A percentile compares a stretch with the other conserved stretches of the same genome.
Evolutionary conservation across 768 basidiomycete species (phyloP).

Genomic region (Boletus rubroflammeus): DNA sequence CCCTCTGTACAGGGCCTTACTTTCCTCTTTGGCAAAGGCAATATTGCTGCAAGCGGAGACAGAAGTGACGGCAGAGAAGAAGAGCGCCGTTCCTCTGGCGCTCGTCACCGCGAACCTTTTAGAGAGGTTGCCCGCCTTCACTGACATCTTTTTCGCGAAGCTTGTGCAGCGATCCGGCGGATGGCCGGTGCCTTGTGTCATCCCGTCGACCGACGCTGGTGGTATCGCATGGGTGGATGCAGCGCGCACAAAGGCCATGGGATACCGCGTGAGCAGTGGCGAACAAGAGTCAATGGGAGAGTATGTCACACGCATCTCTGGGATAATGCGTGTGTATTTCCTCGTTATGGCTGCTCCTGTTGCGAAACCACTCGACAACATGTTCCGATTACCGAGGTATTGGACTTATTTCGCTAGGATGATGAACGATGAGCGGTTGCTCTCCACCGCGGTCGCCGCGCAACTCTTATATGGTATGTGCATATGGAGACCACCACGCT

Average conservation of each 20-base stretch:
- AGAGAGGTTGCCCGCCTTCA: constrained; percentile 52
- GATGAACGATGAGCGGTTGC: constrained; percentile 45
- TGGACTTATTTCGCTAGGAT: constrained; percentile 76
- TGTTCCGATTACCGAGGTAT: constrained; percentile 60
- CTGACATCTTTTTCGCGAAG: constrained; percentile 77
- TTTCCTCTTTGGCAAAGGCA: constrained; percentile 85
- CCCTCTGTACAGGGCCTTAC: constrained; percentile 65
- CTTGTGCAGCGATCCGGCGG: constrained; percentile 85
- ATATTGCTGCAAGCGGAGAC: constrained; percentile 91
- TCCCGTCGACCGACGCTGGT: constrained; percentile 52
- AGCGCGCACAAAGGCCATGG: constrained; percentile 49
- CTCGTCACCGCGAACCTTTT: constrained; percentile 67
- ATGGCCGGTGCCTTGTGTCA: constrained; percentile 73
- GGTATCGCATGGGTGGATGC: constrained; percentile 42
- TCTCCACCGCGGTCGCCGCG: constrained; percentile 58
- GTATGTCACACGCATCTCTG: constrained; percentile 64
- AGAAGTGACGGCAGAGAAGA: constrained; percentile 86
- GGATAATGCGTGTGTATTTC: constrained; percentile 87
- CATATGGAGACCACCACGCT: background rate
- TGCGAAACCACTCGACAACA: constrained; percentile 37
- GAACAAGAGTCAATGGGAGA: constrained; percentile 57
- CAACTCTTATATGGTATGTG: constrained; percentile 61
- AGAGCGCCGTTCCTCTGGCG: constrained; percentile 80
- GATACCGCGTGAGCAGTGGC: constrained; percentile 44
- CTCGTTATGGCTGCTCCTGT: constrained; percentile 49